Base-by-base conservation (phyloP, 345 rosid genomes). In the Adansonia digitata region DNA sequence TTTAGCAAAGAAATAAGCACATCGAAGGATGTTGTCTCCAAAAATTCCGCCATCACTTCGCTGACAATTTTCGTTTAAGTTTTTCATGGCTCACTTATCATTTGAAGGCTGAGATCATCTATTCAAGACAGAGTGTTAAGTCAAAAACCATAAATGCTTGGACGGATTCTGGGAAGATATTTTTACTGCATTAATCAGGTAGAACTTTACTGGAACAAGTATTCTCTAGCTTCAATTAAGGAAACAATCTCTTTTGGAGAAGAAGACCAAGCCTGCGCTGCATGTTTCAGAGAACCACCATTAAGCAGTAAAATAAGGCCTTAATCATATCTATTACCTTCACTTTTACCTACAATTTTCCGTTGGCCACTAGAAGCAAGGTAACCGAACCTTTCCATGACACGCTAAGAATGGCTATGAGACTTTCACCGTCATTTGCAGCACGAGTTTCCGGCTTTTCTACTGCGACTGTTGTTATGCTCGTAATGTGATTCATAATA, bases 331-430 rank as follows among this genome's bases (percentile, higher is more conserved):
- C 94, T 72, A 90, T 87, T 67, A 90, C 86, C 35, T 85, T 84
- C 40, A 89, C 81, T 72, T 78, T 74, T 57, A 78, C 79, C 20
- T 76, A 81, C 64, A 89, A 63, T 53, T 69, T 68, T 61, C 83
- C 88, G 78, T 89, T 92, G 73, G 89, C 87, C 57, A 84, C 84
- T 81, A 85, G 93, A 90, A 92, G 95, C 81, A 92, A 88, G 35
- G 86, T 77, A 73, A 91, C 92, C 77, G 91, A 92, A 75, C 98
- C 98, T 84, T 91, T 95, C 99, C 95, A 93, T 48, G 97, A 90
- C 72, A 87, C 81, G 82, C 91, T 95, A 72, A 95, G 96, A 82
- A 95, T 84, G 79, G 86, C 75, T 73, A 93, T 98, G 71, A 95
- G 90, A 83, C 71, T 87, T 31, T 97, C 99, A 84, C 98, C 95